Evolutionary conservation across 75 land plant genomes (phyloP), one percentile per base, ranked within the genome.

Genomic region (Gnetum montanum): DNA sequence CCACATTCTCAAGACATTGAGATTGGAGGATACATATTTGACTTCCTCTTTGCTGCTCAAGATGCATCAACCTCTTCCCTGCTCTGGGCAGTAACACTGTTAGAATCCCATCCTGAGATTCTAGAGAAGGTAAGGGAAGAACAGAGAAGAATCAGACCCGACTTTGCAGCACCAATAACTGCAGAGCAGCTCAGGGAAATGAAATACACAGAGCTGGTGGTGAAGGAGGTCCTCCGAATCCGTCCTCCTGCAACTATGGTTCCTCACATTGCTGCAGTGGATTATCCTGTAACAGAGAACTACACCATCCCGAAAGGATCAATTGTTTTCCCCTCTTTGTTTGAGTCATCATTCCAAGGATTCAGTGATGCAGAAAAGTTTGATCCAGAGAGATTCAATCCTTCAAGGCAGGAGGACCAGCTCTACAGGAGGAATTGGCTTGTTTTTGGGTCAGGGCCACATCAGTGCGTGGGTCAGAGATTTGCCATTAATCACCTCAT

Each of bases 61-160:
- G 98, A 94, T 71, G 98, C 98, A 4, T 94, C 98, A 3, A 89
- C 98, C 1, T 82, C 96, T 3, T 89, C 90, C 16, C 70, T 94
- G 22, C 69, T 81, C 4, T 94, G 98, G 98, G 84, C 92, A 3
- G 60, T 78, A 6, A 49, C 84, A 18, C 64, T 84, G 10, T 76
- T 85, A 15, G 98, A 94, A 28, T 61, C 86, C 0, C 75, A 94
- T 54, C 98, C 90, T 7, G 80, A 80, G 4, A 77, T 94, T 3
- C 74, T 94, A 16, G 59, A 45, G 22, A 60, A 63, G 16, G 82
- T 94, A 1, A 72, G 90, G 4, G 68, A 57, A 19, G 98, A 89
- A 43, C 86, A 82, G 3, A 51, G 51, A 8, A 29, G 51, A 6
- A 37, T 78, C 49, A 70, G 89, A 70, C 62, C 71, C 16, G 84